phyloP scores from a whole-genome alignment of 208 protist species.

The Strigomonas galati region DNA sequence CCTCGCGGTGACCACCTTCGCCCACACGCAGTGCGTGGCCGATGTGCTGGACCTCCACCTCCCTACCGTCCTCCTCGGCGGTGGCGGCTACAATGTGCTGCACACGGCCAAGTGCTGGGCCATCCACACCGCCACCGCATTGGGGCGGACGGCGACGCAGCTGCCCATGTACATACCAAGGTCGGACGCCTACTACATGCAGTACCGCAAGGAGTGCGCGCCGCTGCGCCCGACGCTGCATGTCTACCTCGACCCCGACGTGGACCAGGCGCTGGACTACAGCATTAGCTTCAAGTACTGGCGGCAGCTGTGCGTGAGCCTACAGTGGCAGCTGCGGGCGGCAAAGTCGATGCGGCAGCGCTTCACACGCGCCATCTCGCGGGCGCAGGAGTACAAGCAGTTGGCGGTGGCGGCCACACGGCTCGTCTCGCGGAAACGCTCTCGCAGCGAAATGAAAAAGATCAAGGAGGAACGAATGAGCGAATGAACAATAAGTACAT shows the following conservation, averaged over 20 bases:
- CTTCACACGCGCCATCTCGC: constrained; percentile 41
- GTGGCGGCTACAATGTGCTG: constrained; percentile 98
- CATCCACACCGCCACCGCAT: constrained; percentile 93
- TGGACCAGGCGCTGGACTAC: constrained; percentile 52
- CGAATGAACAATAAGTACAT: no score
- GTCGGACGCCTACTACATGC: constrained; percentile 67
- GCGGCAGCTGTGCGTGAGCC: constrained; percentile 60
- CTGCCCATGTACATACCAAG: constrained; percentile 71
- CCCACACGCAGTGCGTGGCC: constrained; percentile 94
- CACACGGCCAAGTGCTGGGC: constrained; percentile 99
- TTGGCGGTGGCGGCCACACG: not conserved
- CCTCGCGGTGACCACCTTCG: constrained; percentile 94
- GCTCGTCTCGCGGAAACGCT: not conserved
- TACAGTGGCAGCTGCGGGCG: constrained; percentile 58
- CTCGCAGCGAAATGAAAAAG: not conserved
- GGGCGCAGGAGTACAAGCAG: constrained; percentile 6
- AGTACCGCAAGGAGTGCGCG: constrained; percentile 60
- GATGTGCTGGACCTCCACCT: constrained; percentile 91
- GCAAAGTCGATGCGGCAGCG: constrained; percentile 44
- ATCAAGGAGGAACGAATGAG: not conserved
- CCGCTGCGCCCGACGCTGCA: constrained; percentile 69
- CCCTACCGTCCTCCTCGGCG: constrained; percentile 97
- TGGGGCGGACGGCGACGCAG: constrained; percentile 47
- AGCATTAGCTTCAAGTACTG: constrained; percentile 50
- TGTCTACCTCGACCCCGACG: constrained; percentile 63